Base-by-base conservation (phyloP, 495 filamentous ascomycete genomes). In the Hyaloscypha variabilis region DNA sequence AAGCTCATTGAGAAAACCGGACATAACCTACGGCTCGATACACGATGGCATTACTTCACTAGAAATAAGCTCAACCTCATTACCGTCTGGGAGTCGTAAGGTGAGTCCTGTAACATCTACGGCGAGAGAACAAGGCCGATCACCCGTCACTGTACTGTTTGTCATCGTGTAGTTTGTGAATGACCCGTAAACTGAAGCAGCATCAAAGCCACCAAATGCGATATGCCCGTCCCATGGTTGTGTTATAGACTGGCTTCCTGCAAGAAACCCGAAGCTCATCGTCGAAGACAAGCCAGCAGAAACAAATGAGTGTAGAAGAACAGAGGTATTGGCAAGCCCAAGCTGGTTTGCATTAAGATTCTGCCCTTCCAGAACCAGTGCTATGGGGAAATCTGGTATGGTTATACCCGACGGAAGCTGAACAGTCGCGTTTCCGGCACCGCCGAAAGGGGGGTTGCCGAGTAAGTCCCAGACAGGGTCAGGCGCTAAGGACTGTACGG, bases 191-290 rank as follows among this genome's bases (percentile, higher is more conserved):
- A 63, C 2, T 6, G 19, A 17, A 31, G 60, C 5, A 53, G 50
- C 19, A 55, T 63, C 24, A 63, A 29, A 63, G n/a, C 60, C 60
- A 14, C 46, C 60, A 52, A 53, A 25, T 8, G 55, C 46, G n/a
- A 63, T 23, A 31, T 30, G 26, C 21, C 60, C 60, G 23, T 63
- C 60, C 10, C 26, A 21, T 19, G 60, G 28, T n/a, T 30, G 11
- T 53, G 49, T 30, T 14, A 63, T 42, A 6, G 23, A 53, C 60
- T 54, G 24, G 23, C 60, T 54, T 3, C 46, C 60, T 25, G 49
- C 60, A 25, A 54, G 26, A 13, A 54, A 17, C 26, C 51, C 23
- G 51, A 54, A 54, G 25, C 51, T 54, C 51, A 54, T 24, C 5
- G 51, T 25, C 14, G n/a, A 10, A 24, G n/a, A 25, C 11, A 24